Conservation (phyloP, 1,284 basidiomycete species). For the Cronartium quercuum region DNA sequence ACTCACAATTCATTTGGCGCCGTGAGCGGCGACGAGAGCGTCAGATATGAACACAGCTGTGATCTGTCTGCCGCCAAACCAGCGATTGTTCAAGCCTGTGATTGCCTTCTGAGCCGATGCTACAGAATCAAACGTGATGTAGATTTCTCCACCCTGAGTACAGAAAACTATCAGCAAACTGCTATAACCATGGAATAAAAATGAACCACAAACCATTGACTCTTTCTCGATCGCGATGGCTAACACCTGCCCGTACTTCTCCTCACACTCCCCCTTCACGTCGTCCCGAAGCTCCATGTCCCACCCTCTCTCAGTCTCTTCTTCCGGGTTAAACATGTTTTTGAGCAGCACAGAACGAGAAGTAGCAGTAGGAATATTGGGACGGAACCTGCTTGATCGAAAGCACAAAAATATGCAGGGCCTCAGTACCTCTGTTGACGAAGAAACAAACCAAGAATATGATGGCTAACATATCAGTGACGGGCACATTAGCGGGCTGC, state of each 20-base stretch:
- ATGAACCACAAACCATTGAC: conserved; percentile 60
- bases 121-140: conserved; percentile 77
- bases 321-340: conserved; percentile 96
- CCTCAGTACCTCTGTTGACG: not conserved
- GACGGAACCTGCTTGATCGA: conserved; percentile 49
- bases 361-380: conserved; percentile 51
- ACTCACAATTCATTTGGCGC: conserved; percentile 17
- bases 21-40: conserved; percentile 42
- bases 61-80: conserved; percentile 86
- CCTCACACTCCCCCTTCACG: conserved; percentile 85
- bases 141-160: conserved; percentile 78
- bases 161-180: not conserved
- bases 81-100: conserved; percentile 83
- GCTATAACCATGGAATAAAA: too few relatives aligned
- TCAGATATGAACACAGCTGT: conserved; percentile 56
- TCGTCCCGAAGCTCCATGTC: conserved; percentile 92
- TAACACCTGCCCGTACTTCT: conserved; percentile 78
- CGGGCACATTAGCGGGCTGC: conserved; percentile 52
- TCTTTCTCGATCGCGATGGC: conserved; percentile 91
- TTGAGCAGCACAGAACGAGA: conserved; percentile 77
- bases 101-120: conserved; percentile 76
- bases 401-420: not conserved
- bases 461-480: conserved; percentile 45
- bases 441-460: conserved; percentile 38
- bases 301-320: conserved; percentile 95